A percentile compares a stretch with the other conserved stretches of the same genome.
Conservation (phyloP, 2,329 filamentous ascomycete genomes). For the Botrytis deweyae region DNA sequence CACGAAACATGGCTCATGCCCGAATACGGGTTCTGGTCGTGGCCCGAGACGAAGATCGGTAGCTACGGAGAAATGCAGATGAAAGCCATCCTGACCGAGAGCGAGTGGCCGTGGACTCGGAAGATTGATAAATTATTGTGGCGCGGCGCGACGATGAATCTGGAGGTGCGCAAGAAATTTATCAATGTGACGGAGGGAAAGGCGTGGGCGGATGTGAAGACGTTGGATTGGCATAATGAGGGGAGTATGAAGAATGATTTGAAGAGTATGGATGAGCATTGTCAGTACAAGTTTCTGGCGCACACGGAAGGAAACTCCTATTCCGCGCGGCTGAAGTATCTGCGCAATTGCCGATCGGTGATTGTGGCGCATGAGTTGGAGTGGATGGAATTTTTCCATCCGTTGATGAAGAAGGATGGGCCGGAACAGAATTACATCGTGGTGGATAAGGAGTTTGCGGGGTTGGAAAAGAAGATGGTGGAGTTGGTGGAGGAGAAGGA, state of each 20-base stretch:
- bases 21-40: constrained; percentile 55
- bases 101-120: constrained; percentile 25
- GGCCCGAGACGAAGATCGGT: constrained; percentile 50
- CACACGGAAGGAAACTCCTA: constrained; percentile 15
- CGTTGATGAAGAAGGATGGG: constrained; percentile 42
- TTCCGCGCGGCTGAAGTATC: constrained; percentile 12
- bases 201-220: constrained; percentile 49
- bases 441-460: constrained; percentile 38
- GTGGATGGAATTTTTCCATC: constrained; percentile 22
- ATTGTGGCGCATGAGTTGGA: constrained; percentile 16
- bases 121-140: constrained; percentile 48
- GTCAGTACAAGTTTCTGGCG: constrained; percentile 19
- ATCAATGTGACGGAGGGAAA: constrained; percentile 32
- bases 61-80: constrained; percentile 43
- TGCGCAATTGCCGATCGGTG: constrained; percentile 15
- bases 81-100: constrained; percentile 43
- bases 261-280: constrained; percentile 18
- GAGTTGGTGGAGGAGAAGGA: constrained; percentile 29
- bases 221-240: constrained; percentile 17
- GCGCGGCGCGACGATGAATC: constrained; percentile 48
- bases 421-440: constrained; percentile 40
- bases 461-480: constrained; percentile 47
- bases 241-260: constrained; percentile 18
- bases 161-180: constrained; percentile 23
- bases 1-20: constrained; percentile 48